phyloP scores from a whole-genome alignment of 83 land plant species.

The Diphasiastrum complanatum region DNA sequence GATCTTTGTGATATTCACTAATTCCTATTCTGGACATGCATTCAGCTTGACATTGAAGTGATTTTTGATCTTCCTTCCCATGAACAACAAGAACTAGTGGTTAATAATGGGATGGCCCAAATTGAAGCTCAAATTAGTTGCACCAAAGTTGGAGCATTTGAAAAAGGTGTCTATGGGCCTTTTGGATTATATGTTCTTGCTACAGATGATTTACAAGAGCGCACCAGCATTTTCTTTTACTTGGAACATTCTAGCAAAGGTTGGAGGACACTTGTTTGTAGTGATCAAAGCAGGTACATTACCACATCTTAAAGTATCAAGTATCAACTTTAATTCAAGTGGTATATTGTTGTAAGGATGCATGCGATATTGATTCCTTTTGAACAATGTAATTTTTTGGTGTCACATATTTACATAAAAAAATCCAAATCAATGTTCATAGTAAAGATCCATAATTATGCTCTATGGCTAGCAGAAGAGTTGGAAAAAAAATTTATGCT shows the following conservation, averaged over 20 bases:
- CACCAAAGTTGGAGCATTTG: conserved; percentile 9
- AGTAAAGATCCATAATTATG: too few relatives aligned
- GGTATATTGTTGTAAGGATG: neutral
- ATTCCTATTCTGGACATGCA: neutral
- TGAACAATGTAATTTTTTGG: too few relatives aligned
- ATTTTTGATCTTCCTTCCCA: neutral
- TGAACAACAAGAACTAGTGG: too few relatives aligned
- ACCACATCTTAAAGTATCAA: neutral
- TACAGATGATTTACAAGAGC: conserved; percentile 19
- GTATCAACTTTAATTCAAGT: neutral
- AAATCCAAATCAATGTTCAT: too few relatives aligned
- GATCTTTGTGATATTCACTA: neutral
- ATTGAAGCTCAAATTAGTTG: conserved; percentile 14
- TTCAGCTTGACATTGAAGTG: neutral
- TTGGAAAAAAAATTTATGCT: too few relatives aligned
- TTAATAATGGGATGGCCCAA: neutral
- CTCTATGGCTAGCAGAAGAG: too few relatives aligned
- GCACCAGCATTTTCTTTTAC: conserved; percentile 22
- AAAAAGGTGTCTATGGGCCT: conserved; percentile 15
- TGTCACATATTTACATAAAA: too few relatives aligned
- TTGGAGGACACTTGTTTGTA: conserved; percentile 25
- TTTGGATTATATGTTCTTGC: conserved; percentile 22
- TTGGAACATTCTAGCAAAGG: conserved; percentile 10
- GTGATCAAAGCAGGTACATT: conserved; percentile 25
- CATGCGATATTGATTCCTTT: too few relatives aligned